These are phyloP conservation scores for Chrysoporthe austroafricana DNA, from an alignment of 2,329 filamentous ascomycete species.

Conservation along the genomic window DNA sequence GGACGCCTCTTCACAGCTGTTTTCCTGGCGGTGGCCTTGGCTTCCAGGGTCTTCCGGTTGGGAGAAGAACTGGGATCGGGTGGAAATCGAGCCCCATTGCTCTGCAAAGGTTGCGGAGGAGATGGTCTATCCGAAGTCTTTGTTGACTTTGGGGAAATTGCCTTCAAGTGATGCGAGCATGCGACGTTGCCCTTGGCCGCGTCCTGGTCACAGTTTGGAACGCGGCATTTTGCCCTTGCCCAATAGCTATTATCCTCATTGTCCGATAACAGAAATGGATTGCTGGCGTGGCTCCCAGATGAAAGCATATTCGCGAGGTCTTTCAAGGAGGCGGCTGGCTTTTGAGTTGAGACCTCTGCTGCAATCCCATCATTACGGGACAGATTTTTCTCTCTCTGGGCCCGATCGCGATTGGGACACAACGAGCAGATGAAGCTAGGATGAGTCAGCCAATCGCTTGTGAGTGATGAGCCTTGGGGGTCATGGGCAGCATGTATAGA, in stretches of 20 bases:
- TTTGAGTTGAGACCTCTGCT: not conserved
- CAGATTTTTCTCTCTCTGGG: not conserved
- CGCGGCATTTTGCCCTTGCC: constrained; percentile 24
- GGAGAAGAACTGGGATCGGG: not conserved
- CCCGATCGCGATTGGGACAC: constrained; percentile 11
- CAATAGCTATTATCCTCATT: constrained; percentile 16
- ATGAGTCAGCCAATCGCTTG: constrained; percentile 7
- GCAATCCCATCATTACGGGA: constrained; percentile 14
- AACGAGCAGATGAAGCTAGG: constrained; percentile 25
- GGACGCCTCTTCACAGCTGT: constrained; percentile 19
- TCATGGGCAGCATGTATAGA: not conserved
- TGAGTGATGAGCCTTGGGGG: not conserved
- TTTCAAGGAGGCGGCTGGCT: not conserved
- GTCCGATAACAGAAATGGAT: constrained; percentile 24
- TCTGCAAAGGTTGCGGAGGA: constrained; percentile 7
- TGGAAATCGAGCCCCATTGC: constrained; percentile 3
- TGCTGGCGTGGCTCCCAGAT: constrained; percentile 5
- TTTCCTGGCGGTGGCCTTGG: constrained; percentile 28
- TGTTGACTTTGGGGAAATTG: constrained; percentile 17
- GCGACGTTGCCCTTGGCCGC: constrained; percentile 16
- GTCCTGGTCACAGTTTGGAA: constrained; percentile 20
- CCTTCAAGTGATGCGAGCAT: constrained; percentile 19
- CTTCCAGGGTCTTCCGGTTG: constrained; percentile 23
- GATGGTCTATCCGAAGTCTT: constrained; percentile 4
- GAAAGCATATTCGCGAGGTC: constrained; percentile 10